Evolutionary conservation across 1,284 basidiomycete species (phyloP), one percentile per base, ranked within the genome.

Genomic region (Ustilago bromivora): DNA sequence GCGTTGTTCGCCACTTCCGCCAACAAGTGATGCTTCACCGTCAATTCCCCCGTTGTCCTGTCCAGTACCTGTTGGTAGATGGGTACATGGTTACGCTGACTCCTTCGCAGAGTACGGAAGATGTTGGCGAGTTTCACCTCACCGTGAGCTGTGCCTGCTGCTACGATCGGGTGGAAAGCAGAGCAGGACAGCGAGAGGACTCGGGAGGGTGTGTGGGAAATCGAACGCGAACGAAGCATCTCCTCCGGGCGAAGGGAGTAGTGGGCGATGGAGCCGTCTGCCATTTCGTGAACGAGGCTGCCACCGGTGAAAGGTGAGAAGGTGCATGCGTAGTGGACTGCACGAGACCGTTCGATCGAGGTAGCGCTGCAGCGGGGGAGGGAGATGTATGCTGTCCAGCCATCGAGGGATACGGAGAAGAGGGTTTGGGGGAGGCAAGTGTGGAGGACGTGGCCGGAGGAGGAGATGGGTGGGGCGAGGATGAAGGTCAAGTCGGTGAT

Each of bases 41-140:
- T 15, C 36, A 75, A 15, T 15, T 36, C 49, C 2, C 71, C 76
- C 10, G 63, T 74, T 0, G 40, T 53, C 15, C 67, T 31, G n/a
- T 74, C 31, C 13, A 74, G 5, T 4, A 61, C 46, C 51, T 49
- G 36, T 55, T 78, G 64, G 19, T 51, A 74, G 23, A 78, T 47
- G 7, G 61, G 23, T 17, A 67, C 23, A 32, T 74, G 71, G 7
- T 56, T 51, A 4, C 67, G 40, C 13, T 43, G 59, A 13, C 38
- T 46, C 4, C 72, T 12, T 0, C 59, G 8, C 0, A 63, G 8
- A 15, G 76, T 61, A 0, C 72, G 13, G 1, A 78, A 19, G 5
- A 36, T 28, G 23, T 78, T 78, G 3, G 65, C 65, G 1, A 71
- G 4, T 46, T 78, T 78, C 23, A 78, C 54, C 23, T 76, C 57